Evolutionary conservation across 2,329 filamentous ascomycete species (phyloP), one percentile per base, ranked within the genome.

Genomic region (Colletotrichum acutatum): DNA sequence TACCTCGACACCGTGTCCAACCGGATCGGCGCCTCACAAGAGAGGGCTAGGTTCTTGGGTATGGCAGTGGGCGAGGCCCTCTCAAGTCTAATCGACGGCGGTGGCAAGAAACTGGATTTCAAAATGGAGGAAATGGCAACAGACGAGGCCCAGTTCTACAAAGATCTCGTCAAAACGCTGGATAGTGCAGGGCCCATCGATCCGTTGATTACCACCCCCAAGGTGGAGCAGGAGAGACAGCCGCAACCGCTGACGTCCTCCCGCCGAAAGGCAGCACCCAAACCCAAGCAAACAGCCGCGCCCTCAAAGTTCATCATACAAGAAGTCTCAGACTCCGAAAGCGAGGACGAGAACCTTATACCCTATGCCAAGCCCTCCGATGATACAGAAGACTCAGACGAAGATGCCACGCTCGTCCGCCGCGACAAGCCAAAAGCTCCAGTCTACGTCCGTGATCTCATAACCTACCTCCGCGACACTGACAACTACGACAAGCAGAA

Each of bases 351-450:
- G 19, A 93, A 94, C 72, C 85, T 98, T 1, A 85, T 90, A 2
- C 90, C 94, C 0, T 98, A 98, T 77, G 89, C 90, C 16, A 98
- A 98, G 80, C 94, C 94, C 0, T 94, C 95, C 78, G 95, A 94
- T 1, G 97, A 99, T 76, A 89, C 91, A 0, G 94, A 97, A 79
- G 97, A 99, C 79, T 96, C 95, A 0, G 95, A 98, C 70, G 95
- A 98, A 49, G 97, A 99, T 77, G 92, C 97, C 5, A 97, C 95
- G 0, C 85, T 98, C 22, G 89, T 98, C 60, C 92, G 93, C 70
- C 90, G 95, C 16, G 92, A 97, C 81, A 98, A 97, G 77, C 90
- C 93, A 26, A 93, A 90, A 71, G 90, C 95, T 0, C 97, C 97
- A 1, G 95, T 99, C 1, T 98, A 98, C 78, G 93, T 98, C 72